Evolutionary conservation across 108 stramenopile genomes (phyloP).

Genomic region (Seminavis robusta): DNA sequence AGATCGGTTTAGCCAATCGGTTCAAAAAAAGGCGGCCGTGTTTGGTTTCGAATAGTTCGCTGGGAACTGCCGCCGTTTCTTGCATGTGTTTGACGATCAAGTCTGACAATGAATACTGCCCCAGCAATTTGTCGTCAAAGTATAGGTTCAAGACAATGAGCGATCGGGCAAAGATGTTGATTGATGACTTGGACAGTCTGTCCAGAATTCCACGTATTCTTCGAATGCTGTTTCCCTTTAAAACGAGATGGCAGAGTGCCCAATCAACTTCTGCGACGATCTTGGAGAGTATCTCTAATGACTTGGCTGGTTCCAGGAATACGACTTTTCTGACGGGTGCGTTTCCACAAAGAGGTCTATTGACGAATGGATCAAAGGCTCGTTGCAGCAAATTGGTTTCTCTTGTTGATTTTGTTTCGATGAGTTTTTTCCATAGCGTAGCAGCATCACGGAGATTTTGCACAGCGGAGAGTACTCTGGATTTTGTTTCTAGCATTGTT

Average conservation of each 20-base stretch:
- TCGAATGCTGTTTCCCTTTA: conserved; percentile 46
- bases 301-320: conserved; percentile 27
- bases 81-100: conserved; percentile 56
- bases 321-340: conserved; percentile 64
- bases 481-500: too few species aligned
- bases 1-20: conserved; percentile 71
- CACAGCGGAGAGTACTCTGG: too few species aligned
- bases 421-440: too few species aligned
- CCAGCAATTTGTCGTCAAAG: conserved; percentile 76
- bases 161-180: conserved; percentile 67
- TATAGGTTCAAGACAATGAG: conserved; percentile 77
- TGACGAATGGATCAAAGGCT: conserved; percentile 71
- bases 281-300: conserved; percentile 27
- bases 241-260: conserved; percentile 54
- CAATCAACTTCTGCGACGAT: conserved; percentile 58
- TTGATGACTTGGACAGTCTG: conserved; percentile 34
- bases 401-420: too few species aligned
- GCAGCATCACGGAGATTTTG: too few species aligned
- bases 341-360: conserved; percentile 69
- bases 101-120: conserved; percentile 50
- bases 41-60: conserved; percentile 18
- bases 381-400: conserved; percentile 19
- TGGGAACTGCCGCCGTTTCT: conserved; percentile 47
- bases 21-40: conserved; percentile 38
- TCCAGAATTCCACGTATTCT: conserved; percentile 57